Evolutionary conservation across 2,329 filamentous ascomycete genomes (phyloP).

Genomic region (Monosporascus sp.): DNA sequence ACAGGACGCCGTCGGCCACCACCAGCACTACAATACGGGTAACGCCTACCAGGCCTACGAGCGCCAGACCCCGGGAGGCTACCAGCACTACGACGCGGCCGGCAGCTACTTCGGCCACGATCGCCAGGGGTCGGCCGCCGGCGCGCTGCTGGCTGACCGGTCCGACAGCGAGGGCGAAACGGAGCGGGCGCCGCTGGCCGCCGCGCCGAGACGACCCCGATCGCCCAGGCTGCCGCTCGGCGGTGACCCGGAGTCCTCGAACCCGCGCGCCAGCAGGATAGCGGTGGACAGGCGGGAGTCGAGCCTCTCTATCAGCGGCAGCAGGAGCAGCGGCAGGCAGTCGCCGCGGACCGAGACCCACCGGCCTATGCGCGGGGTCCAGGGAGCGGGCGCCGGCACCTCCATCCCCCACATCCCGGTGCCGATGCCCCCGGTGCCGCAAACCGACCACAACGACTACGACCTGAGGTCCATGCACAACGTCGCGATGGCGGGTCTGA

Average conservation of each 20-base stretch:
- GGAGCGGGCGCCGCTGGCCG: neutral
- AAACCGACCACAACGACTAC: slow-evolving; percentile 12
- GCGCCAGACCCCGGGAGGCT: too few relatives aligned
- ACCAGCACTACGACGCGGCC: too few relatives aligned
- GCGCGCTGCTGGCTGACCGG: neutral
- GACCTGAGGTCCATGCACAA: slow-evolving; percentile 25
- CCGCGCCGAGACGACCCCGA: neutral
- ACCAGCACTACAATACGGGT: too few relatives aligned
- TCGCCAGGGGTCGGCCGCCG: neutral
- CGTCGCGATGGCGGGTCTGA: slow-evolving; percentile 23
- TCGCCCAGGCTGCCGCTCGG: neutral
- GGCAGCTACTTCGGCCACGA: too few relatives aligned
- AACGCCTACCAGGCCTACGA: too few relatives aligned
- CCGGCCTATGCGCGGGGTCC: neutral
- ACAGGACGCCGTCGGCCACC: too few relatives aligned
- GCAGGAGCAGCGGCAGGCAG: neutral
- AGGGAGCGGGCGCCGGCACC: neutral
- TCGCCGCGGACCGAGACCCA: neutral
- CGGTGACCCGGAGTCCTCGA: neutral
- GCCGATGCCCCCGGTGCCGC: neutral
- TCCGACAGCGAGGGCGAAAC: neutral
- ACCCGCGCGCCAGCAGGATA: neutral
- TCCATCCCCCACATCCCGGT: neutral
- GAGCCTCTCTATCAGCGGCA: neutral
- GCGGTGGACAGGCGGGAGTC: neutral